Evolutionary conservation across 495 filamentous ascomycete genomes (phyloP), one percentile per base, ranked within the genome.

Genomic region (Chaetomium fimeti): DNA sequence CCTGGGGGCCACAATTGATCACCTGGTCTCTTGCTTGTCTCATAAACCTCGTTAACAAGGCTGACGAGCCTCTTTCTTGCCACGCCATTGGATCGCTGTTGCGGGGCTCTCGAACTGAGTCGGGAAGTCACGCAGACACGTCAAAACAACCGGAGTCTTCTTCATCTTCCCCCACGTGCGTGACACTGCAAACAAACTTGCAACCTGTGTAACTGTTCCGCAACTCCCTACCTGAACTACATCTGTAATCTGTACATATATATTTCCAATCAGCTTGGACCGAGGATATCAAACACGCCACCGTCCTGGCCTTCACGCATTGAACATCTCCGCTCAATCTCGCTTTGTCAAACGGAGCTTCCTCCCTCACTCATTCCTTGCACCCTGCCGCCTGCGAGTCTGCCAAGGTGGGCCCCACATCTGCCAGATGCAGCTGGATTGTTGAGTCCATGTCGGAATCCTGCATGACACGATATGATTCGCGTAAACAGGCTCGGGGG

Each of bases 11-110:
- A 28, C 18, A 13, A 9, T n/a, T 42, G 53, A 53, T 63, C 61
- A 63, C 51, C 61, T 63, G 61, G 40, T 63, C 40, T 38, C 52
- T 6, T 55, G 40, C 22, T 57, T 57, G 49, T 54, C 52, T 57
- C 52, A 56, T 55, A 55, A 24, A 18, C 45, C 47, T 40, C 58
- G 45, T 47, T 59, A 59, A 22, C 22, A 56, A 38, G 22, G 13
- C 36, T 24, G 36, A 42, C 20, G 22, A 20, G 55, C 38, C 24
- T 52, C 22, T 13, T 9, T 11, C 18, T 0, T 15, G 11, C 53
- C 29, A 25, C 57, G n/a, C 40, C 40, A 59, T 45, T 32, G 43
- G 27, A 38, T 25, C 45, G 20, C 29, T 18, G 4, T 29, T 60
- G 58, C 20, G 58, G 58, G 57, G 42, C 24, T 22, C 18, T 36